Conservation (phyloP, 1,284 basidiomycete species). For the Apiotrichum gracile region DNA sequence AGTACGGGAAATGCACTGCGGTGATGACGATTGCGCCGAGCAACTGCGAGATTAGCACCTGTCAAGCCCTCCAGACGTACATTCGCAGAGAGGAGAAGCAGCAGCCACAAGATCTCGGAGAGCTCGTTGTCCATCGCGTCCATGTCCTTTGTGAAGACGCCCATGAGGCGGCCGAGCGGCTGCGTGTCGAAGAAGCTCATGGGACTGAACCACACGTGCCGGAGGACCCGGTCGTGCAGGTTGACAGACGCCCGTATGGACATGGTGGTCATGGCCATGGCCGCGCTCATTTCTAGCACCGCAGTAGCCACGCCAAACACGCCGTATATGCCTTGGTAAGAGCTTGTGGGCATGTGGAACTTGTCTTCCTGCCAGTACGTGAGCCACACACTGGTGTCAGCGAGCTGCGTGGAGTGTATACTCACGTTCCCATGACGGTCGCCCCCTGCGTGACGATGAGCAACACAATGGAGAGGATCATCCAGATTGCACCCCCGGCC, state of each 20-base stretch:
- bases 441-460: slow-evolving; percentile 53
- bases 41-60: slow-evolving; percentile 13
- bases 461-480: slow-evolving; percentile 44
- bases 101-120: slow-evolving; percentile 61
- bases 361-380: slow-evolving; percentile 65
- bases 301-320: slow-evolving; percentile 53
- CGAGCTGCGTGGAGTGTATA: neutral
- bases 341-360: slow-evolving; percentile 39
- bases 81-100: slow-evolving; percentile 24
- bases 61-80: neutral
- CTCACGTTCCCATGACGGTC: slow-evolving; percentile 43
- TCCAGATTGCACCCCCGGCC: slow-evolving; percentile 52
- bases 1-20: slow-evolving; percentile 64
- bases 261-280: slow-evolving; percentile 55
- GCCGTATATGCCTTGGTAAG: slow-evolving; percentile 70
- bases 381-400: slow-evolving; percentile 48
- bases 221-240: slow-evolving; percentile 55
- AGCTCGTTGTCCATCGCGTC: slow-evolving; percentile 70
- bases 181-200: slow-evolving; percentile 68
- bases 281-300: slow-evolving; percentile 60
- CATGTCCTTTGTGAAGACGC: slow-evolving; percentile 54
- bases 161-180: slow-evolving; percentile 59
- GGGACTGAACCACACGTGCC: slow-evolving; percentile 59
- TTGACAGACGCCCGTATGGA: slow-evolving; percentile 57
- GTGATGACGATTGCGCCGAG: slow-evolving; percentile 61